phyloP scores from a whole-genome alignment of 192 early-diverging fungal genomes.

The Umbelopsis sp. region DNA sequence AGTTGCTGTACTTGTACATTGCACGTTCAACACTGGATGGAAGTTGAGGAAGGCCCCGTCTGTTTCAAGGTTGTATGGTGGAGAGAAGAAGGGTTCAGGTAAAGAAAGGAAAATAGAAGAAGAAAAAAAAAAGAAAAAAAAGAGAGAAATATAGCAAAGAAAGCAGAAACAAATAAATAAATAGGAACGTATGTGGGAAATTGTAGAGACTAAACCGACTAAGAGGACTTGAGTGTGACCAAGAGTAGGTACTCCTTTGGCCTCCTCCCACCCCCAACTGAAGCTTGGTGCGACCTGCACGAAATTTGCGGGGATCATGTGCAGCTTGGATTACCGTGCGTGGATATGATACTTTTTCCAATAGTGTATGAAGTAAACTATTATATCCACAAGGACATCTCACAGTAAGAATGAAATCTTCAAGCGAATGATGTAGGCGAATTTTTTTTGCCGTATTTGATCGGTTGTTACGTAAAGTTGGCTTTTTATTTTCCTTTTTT shows the following conservation, averaged over 20 bases:
- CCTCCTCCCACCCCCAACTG: neutral
- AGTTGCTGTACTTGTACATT: constrained; percentile 13
- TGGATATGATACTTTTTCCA: neutral
- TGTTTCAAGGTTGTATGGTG: neutral
- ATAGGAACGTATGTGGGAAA: constrained; percentile 6
- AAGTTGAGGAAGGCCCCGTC: neutral
- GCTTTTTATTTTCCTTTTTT: too few relatives aligned
- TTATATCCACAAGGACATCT: too few relatives aligned
- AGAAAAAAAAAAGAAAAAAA: neutral
- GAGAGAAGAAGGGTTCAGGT: neutral
- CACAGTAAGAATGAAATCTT: too few relatives aligned
- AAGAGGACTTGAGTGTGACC: neutral
- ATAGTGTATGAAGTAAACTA: too few relatives aligned
- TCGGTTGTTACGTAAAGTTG: too few relatives aligned
- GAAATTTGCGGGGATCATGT: constrained; percentile 19
- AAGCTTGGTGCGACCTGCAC: neutral
- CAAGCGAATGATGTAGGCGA: too few relatives aligned
- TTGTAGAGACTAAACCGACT: neutral
- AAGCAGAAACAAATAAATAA: neutral
- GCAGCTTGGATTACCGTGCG: neutral
- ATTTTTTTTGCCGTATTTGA: too few relatives aligned
- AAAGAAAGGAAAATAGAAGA: neutral
- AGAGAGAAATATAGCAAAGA: neutral
- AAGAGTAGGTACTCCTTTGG: neutral
- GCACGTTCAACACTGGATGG: constrained; percentile 5